Base-by-base conservation (phyloP, 2,329 filamentous ascomycete species). In the Colletotrichum camelliae region DNA sequence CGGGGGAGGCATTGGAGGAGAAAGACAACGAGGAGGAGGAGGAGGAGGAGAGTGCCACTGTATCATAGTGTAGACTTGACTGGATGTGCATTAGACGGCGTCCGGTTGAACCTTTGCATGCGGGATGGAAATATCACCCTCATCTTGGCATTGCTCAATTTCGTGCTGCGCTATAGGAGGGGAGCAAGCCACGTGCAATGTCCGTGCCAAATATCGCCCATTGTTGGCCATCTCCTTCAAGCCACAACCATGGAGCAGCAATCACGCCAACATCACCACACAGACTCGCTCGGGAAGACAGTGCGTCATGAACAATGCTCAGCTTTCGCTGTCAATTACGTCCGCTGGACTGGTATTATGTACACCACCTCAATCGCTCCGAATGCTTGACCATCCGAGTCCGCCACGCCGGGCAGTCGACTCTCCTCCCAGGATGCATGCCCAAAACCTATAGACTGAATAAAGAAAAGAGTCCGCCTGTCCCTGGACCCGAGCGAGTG, bases 41-140 rank as follows among this genome's bases (percentile, higher is more conserved):
- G 13, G 21, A 48, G 33, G 60, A 21, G 61, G 68, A 61, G 64
- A 55, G 70, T 70, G 77, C 79, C 74, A 79, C 79, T 86, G 84
- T 86, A 86, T 81, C 83, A 87, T 87, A 86, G 79, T 86, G 83
- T 86, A 85, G 83, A 86, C 82, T 70, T 83, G 83, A 81, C 79
- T 84, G 70, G 70, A 73, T 75, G 83, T 85, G 85, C 86, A 87
- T 87, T 84, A 84, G 82, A 85, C 80, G 85, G 86, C 85, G 86
- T 85, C 81, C 78, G 83, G 84, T 81, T 82, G 69, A 67, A 64
- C 74, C 77, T 83, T 69, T 67, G 58, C 73, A 75, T 75, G 70
- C 70, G 73, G 70, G 43, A 52, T 64, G 70, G 31, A 18, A 75
- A 68, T 24, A 73, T 52, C 33, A 69, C 10, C 61, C 33, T 73